Evolutionary conservation across 2,329 filamentous ascomycete genomes (phyloP), one percentile per base, ranked within the genome.

Genomic region (Fusarium xylarioides): DNA sequence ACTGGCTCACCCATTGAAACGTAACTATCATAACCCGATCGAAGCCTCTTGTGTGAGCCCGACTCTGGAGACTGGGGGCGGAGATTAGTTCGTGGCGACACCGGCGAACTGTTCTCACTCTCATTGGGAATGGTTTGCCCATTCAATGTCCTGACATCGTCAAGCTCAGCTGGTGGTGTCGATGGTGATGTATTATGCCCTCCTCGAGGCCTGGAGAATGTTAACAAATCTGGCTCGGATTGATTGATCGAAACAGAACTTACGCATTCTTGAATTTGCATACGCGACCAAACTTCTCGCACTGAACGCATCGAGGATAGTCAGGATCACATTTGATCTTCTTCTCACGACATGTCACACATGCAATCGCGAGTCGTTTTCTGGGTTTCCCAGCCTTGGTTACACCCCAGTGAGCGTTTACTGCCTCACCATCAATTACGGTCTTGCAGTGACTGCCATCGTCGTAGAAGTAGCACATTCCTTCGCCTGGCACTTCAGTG

Each of bases 251-350:
- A 54, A 37, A 23, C 32, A 30, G n/a, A 58, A 91, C 92, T 90
- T 85, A 95, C 93, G 93, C 93, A 83, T 93, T 93, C 83, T 94
- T 93, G 79, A 94, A 95, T 82, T 92, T 92, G 88, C 95, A 97
- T 23, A 92, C 86, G 53, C 94, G 89, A 63, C 95, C 94, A 79
- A 95, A 95, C 83, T 97, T 97, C 80, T 96, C 92, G 81, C 95
- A 98, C 82, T 97, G 95, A 60, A 95, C 89, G 77, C 95, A 98
- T 75, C 94, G 94, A 43, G 93, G 93, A 73, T 90, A 92, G 76
- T 95, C 94, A 4, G 95, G 95, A 74, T 97, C 94, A 79, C 95
- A 98, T 82, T 97, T 97, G 84, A 98, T 97, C 86, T 97, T 98
- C 90, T 97, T 98, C 83, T 97, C 95, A 56, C 95, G 90, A 81